Evolutionary conservation across 441 rosid species (phyloP).

Genomic region (Aleurites moluccanus): DNA sequence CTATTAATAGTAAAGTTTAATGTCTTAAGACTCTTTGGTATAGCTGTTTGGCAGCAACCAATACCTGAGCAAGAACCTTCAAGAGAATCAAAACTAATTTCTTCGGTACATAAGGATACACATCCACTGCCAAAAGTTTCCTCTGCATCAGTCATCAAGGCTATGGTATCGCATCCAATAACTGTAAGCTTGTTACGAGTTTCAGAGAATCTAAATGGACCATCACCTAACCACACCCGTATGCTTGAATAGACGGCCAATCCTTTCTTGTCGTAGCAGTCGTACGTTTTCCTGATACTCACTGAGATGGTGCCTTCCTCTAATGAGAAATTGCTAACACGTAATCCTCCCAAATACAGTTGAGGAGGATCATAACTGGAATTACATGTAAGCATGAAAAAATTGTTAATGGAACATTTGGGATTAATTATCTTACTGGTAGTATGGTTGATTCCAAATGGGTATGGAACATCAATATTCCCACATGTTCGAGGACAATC

Average conservation of each 20-base stretch:
- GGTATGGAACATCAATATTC: constrained; percentile 14
- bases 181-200: constrained; percentile 21
- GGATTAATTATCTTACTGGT: neutral
- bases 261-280: constrained; percentile 7
- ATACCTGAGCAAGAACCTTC: constrained; percentile 18
- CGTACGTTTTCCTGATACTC: neutral
- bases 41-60: constrained; percentile 27
- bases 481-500: constrained; percentile 9
- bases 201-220: constrained; percentile 19
- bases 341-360: neutral
- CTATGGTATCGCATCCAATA: constrained; percentile 26
- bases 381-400: constrained; percentile 4
- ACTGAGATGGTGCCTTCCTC: constrained; percentile 19
- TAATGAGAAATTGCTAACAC: constrained; percentile 12
- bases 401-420: neutral
- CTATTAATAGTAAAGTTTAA: neutral
- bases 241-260: neutral
- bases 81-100: neutral
- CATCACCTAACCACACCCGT: neutral
- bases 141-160: neutral
- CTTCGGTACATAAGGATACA: neutral
- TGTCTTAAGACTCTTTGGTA: constrained; percentile 11
- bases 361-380: neutral
- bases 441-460: constrained; percentile 16
- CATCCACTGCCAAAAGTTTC: constrained; percentile 15